These are phyloP conservation scores for Colletotrichum scovillei DNA, from an alignment of 2,329 filamentous ascomycete genomes.

Conservation along the genomic window DNA sequence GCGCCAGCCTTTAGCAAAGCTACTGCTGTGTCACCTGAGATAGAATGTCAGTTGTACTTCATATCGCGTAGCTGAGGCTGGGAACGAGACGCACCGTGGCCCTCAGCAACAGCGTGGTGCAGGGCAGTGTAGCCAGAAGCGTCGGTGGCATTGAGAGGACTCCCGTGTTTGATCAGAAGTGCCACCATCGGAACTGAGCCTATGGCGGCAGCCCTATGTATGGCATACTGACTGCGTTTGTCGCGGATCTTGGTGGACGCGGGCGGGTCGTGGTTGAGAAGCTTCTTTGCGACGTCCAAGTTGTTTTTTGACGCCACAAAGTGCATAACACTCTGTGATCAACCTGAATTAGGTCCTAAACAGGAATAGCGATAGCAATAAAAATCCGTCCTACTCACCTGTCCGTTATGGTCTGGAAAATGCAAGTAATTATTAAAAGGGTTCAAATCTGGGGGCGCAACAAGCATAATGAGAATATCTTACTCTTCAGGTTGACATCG, in stretches of 20 bases:
- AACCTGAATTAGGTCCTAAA: neutral
- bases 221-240: slow-evolving; percentile 85
- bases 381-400: slow-evolving; percentile 54
- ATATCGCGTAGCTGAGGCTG: neutral
- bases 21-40: slow-evolving; percentile 80
- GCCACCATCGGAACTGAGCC: slow-evolving; percentile 90
- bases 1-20: slow-evolving; percentile 86
- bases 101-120: slow-evolving; percentile 87
- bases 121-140: slow-evolving; percentile 86
- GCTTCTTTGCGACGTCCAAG: slow-evolving; percentile 80
- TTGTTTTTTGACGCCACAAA: slow-evolving; percentile 93
- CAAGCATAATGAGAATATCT: slow-evolving; percentile 29
- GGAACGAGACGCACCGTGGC: slow-evolving; percentile 64
- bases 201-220: slow-evolving; percentile 91
- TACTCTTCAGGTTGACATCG: slow-evolving; percentile 79
- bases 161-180: slow-evolving; percentile 79
- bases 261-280: slow-evolving; percentile 76
- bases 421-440: neutral
- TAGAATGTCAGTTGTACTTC: neutral
- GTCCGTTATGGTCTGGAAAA: slow-evolving; percentile 70
- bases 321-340: slow-evolving; percentile 82
- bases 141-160: slow-evolving; percentile 87
- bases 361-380: neutral
- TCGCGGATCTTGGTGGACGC: slow-evolving; percentile 87
- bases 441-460: neutral